Evolutionary conservation across 2,329 filamentous ascomycete species (phyloP).

Genomic region (Monosporascus sp.): DNA sequence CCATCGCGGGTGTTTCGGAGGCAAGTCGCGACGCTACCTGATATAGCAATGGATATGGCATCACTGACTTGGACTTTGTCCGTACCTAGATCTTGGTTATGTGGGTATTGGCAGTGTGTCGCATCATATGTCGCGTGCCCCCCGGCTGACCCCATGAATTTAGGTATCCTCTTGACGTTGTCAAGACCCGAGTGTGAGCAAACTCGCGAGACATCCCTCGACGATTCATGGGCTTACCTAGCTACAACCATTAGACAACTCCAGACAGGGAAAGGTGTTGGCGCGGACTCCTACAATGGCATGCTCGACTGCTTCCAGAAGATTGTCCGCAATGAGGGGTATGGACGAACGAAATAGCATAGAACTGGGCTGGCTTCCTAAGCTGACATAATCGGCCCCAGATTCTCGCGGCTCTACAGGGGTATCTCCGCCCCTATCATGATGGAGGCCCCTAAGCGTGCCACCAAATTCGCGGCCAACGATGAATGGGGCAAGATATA

Average conservation of each 20-base stretch:
- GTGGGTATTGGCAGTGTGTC: slow-evolving; percentile 42
- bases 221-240: not conserved
- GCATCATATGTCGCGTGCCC: slow-evolving; percentile 6
- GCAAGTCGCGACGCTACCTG: slow-evolving; percentile 44
- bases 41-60: not conserved
- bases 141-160: slow-evolving; percentile 13
- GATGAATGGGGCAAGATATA: slow-evolving; percentile 97
- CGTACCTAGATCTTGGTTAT: slow-evolving; percentile 73
- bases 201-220: slow-evolving; percentile 7
- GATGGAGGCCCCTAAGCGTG: slow-evolving; percentile 87
- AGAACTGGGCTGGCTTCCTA: not conserved
- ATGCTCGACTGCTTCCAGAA: slow-evolving; percentile 98
- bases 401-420: slow-evolving; percentile 85
- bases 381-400: slow-evolving; percentile 30
- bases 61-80: slow-evolving; percentile 10
- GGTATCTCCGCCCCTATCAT: slow-evolving; percentile 93
- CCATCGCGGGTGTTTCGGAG: slow-evolving; percentile 96
- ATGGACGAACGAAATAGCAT: slow-evolving; percentile 24
- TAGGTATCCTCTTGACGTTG: slow-evolving; percentile 98
- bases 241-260: slow-evolving; percentile 59
- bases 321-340: slow-evolving; percentile 96
- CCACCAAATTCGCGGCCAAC: slow-evolving; percentile 98
- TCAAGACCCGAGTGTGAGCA: slow-evolving; percentile 92
- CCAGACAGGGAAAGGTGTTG: slow-evolving; percentile 67
- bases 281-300: slow-evolving; percentile 85